Base-by-base conservation (phyloP, 1,139 yeast genomes). In the Kodamaea derodonti region DNA sequence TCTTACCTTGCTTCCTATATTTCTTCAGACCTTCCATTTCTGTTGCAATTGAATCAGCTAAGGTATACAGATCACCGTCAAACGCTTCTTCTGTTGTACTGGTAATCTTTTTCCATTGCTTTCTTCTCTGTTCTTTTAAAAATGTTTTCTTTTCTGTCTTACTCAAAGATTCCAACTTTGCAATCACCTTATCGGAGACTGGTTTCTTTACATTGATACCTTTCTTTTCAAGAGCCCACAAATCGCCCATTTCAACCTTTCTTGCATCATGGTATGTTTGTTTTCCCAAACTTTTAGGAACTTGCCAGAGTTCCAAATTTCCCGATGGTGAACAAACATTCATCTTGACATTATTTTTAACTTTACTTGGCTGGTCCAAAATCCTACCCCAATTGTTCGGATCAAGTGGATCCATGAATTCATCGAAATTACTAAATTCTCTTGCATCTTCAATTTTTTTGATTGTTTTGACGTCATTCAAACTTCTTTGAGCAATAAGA, bases 261-360 rank as follows among this genome's bases (percentile, higher is more conserved):
- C 97, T 72, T 0, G 96, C 96, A 62, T 92, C 97, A 47, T 86
- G 95, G 50, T 87, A 92, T 2, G 69, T 78, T 45, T 80, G 84
- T 46, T 79, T 78, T 10, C 86, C 85, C 38, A 77, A 71, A 16
- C 95, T 80, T 54, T 82, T 84, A 1, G 97, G 84, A 3, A 92
- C 73, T 17, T 81, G 84, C 95, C 97, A 87, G 39, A 81, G 78
- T 58, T 90, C 97, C 31, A 88, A 62, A 32, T 74, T 70, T 1
- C 95, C 96, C 8, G 82, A 71, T 1, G 88, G 76, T 0, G 90
- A 78, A 65, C 97, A 88, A 2, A 88, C 76, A 40, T 81, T 85
- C 58, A 92, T 66, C 20, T 77, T 68, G 18, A 92, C 94, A 59
- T 90, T 95, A 11, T 88, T 87, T 53, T 86, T 86, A 31, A 85